Evolutionary conservation across 2,329 filamentous ascomycete genomes (phyloP).

Genomic region (Colletotrichum magnum): DNA sequence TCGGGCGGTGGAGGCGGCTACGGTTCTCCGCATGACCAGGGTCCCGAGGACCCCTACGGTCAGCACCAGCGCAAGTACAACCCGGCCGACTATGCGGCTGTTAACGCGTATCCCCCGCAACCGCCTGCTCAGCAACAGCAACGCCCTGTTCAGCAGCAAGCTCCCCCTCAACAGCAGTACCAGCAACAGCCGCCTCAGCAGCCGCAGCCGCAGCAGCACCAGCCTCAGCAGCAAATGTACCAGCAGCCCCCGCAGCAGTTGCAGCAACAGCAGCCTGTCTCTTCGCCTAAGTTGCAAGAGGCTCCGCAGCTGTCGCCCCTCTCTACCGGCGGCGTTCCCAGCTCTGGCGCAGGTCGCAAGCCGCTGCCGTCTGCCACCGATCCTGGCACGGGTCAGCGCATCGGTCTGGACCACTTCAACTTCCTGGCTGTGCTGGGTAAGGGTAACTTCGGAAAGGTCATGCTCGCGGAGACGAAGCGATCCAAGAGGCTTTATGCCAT

Average conservation of each 20-base stretch:
- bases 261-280: constrained; percentile 14
- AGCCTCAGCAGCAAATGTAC: constrained; percentile 44
- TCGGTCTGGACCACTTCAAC: constrained; percentile 98
- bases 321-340: constrained; percentile 35
- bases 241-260: constrained; percentile 47
- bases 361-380: constrained; percentile 79
- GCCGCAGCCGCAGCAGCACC: constrained; percentile 43
- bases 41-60: constrained; percentile 49
- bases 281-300: constrained; percentile 38
- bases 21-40: constrained; percentile 45
- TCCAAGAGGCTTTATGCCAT: constrained; percentile 95
- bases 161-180: constrained; percentile 45
- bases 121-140: constrained; percentile 48
- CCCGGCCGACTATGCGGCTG: constrained; percentile 80
- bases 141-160: constrained; percentile 50
- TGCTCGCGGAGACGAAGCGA: constrained; percentile 97
- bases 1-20: constrained; percentile 46
- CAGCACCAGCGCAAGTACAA: constrained; percentile 78
- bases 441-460: constrained; percentile 99
- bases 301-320: constrained; percentile 47
- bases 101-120: constrained; percentile 62
- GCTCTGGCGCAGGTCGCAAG: constrained; percentile 57
- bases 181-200: constrained; percentile 47
- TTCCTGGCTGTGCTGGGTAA: constrained; percentile 98
- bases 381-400: constrained; percentile 83